These are phyloP conservation scores for Ilex aquifolium DNA, from an alignment of 257 asterid species.

Conservation along the genomic window DNA sequence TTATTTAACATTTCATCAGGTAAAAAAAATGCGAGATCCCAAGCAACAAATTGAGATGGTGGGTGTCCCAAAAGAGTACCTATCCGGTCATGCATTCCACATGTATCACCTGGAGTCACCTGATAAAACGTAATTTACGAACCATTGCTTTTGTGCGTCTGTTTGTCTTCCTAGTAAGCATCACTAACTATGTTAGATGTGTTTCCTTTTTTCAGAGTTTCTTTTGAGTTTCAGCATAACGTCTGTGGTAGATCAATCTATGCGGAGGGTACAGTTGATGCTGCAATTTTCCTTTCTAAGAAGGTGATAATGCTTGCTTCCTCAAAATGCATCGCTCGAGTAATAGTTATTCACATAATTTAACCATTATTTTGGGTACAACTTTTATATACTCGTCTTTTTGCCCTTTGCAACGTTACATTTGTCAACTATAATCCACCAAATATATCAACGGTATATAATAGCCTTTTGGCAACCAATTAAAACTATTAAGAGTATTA, in stretches of 20 bases:
- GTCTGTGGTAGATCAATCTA: conserved; percentile 97
- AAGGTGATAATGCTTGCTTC: conserved; percentile 38
- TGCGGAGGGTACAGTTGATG: conserved; percentile 97
- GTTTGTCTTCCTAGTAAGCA: conserved; percentile 7
- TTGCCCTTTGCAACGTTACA: background rate
- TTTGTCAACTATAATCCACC: background rate
- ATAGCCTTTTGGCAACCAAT: background rate
- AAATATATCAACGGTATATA: background rate
- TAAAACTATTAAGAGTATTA: background rate
- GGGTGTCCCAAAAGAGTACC: conserved; percentile 90
- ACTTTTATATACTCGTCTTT: background rate
- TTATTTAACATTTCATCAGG: conserved; percentile 27
- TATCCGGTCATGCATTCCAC: conserved; percentile 93
- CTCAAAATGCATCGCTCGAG: background rate
- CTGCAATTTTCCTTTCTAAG: conserved; percentile 79
- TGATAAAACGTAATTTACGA: conserved; percentile 62
- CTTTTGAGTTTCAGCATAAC: conserved; percentile 93
- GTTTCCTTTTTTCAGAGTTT: conserved; percentile 44
- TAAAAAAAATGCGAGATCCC: conserved; percentile 71
- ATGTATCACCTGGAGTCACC: conserved; percentile 84
- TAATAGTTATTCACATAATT: background rate
- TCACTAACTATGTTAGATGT: conserved; percentile 7
- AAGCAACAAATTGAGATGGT: conserved; percentile 72
- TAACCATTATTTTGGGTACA: background rate
- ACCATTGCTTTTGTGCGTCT: conserved; percentile 1